Percentiles rank a stretch among this genome's conserved stretches.
Conservation (phyloP, 2,329 filamentous ascomycete genomes). For the Sphaerulina vaccinii region DNA sequence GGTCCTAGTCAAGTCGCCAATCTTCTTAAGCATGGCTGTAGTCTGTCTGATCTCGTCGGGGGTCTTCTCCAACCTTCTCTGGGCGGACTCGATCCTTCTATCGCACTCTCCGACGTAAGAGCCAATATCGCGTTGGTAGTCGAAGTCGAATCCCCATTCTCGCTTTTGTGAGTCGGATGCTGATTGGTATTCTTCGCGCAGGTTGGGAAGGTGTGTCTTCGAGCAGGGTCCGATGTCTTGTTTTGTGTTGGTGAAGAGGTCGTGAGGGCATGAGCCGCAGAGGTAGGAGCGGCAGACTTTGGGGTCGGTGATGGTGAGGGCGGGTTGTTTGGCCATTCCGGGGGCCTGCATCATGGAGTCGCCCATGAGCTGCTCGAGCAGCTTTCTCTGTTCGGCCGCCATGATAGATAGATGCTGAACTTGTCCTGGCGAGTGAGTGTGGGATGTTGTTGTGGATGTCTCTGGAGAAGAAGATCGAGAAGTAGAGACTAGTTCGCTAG, state of each 20-base stretch:
- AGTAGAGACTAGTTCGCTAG: no score
- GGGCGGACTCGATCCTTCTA: slow-evolving; percentile 83
- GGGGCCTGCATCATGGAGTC: slow-evolving; percentile 64
- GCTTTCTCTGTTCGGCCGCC: slow-evolving; percentile 96
- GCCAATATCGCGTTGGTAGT: slow-evolving; percentile 93
- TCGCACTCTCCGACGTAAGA: slow-evolving; percentile 98
- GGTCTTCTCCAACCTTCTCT: slow-evolving; percentile 90
- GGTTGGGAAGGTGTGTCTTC: slow-evolving; percentile 80
- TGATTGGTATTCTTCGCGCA: slow-evolving; percentile 84
- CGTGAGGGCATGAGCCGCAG: slow-evolving; percentile 90
- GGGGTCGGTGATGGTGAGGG: slow-evolving; percentile 83
- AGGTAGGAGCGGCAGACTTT: slow-evolving; percentile 96
- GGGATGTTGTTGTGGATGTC: slow-evolving; percentile 9
- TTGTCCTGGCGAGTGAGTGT: no score
- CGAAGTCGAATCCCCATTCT: slow-evolving; percentile 87
- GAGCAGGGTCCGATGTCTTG: slow-evolving; percentile 90
- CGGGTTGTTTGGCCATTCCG: slow-evolving; percentile 70
- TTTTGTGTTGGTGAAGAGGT: slow-evolving; percentile 99
- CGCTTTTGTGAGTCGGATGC: slow-evolving; percentile 70
- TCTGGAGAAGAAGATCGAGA: not conserved
- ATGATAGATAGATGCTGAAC: slow-evolving; percentile 52
- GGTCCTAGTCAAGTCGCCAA: slow-evolving; percentile 73
- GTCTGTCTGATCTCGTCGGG: slow-evolving; percentile 93
- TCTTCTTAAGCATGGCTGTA: slow-evolving; percentile 81
- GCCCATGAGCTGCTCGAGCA: slow-evolving; percentile 89